A percentile compares a stretch with the other conserved stretches of the same genome.
Evolutionary conservation across 495 filamentous ascomycete genomes (phyloP).

Genomic region (Penicillium goetzii): DNA sequence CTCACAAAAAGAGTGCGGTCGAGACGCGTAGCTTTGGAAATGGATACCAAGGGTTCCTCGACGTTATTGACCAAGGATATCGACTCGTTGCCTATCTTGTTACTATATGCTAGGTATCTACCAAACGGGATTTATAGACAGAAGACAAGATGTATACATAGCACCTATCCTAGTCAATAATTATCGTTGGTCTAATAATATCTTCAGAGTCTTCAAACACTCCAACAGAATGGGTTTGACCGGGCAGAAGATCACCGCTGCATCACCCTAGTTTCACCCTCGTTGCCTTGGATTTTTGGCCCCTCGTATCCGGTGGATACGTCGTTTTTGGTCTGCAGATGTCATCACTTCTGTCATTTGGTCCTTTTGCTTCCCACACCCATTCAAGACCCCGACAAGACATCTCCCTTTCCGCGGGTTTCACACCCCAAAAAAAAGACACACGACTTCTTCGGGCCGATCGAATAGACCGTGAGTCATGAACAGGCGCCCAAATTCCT

Average conservation of each 20-base stretch:
- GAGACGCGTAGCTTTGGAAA: too few relatives aligned
- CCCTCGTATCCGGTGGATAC: constrained; percentile 7
- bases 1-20: too few relatives aligned
- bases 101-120: background rate
- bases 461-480: constrained; percentile 11
- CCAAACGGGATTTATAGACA: background rate
- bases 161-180: background rate
- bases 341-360: background rate
- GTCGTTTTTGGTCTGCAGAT: background rate
- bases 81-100: background rate
- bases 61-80: background rate
- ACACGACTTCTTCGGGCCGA: background rate
- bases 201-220: background rate
- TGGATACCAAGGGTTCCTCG: too few relatives aligned
- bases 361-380: background rate
- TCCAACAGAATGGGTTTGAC: too few relatives aligned
- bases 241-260: background rate
- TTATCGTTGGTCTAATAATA: background rate
- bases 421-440: background rate
- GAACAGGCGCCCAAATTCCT: constrained; percentile 13
- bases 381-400: background rate
- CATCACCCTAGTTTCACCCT: background rate
- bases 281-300: background rate
- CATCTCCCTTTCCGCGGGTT: background rate
- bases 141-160: background rate